Evolutionary conservation across 2,329 filamentous ascomycete species (phyloP).

Genomic region (Tolypocladium ophioglossoides): DNA sequence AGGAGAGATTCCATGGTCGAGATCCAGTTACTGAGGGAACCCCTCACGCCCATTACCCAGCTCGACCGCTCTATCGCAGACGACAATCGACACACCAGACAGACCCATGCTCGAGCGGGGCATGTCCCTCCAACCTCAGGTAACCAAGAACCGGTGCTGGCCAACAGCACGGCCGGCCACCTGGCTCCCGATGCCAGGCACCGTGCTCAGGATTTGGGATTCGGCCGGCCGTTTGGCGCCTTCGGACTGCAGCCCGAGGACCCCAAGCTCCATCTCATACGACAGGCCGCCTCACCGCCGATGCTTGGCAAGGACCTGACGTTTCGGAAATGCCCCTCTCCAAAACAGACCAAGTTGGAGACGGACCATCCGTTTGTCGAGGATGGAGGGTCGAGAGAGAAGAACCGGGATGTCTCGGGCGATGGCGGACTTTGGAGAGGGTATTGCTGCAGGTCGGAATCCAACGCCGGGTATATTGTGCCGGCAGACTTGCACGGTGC

Average conservation of each 20-base stretch:
- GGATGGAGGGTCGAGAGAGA: conserved; percentile 32
- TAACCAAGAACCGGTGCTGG: background rate
- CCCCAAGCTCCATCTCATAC: conserved; percentile 32
- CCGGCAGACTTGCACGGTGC: conserved; percentile 33
- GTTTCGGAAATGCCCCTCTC: conserved; percentile 75
- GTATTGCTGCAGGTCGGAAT: conserved; percentile 43
- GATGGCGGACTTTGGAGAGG: conserved; percentile 67
- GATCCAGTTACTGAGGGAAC: conserved; percentile 9
- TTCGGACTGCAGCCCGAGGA: conserved; percentile 27
- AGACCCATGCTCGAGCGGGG: background rate
- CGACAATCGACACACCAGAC: conserved; percentile 3
- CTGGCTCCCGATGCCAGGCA: background rate
- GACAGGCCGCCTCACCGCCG: conserved; percentile 56
- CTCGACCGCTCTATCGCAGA: conserved; percentile 10
- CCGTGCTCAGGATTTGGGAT: conserved; percentile 9
- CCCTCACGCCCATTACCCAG: conserved; percentile 13
- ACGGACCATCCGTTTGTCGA: conserved; percentile 55
- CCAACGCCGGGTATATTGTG: conserved; percentile 25
- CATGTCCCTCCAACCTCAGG: background rate
- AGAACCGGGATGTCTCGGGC: conserved; percentile 44
- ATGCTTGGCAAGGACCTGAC: conserved; percentile 77
- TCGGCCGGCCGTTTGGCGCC: conserved; percentile 33
- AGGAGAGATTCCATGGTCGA: conserved; percentile 16
- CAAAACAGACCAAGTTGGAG: conserved; percentile 75
- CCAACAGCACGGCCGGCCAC: background rate